Base-by-base conservation (phyloP, 2,329 filamentous ascomycete species). In the Nothopassalora personata region DNA sequence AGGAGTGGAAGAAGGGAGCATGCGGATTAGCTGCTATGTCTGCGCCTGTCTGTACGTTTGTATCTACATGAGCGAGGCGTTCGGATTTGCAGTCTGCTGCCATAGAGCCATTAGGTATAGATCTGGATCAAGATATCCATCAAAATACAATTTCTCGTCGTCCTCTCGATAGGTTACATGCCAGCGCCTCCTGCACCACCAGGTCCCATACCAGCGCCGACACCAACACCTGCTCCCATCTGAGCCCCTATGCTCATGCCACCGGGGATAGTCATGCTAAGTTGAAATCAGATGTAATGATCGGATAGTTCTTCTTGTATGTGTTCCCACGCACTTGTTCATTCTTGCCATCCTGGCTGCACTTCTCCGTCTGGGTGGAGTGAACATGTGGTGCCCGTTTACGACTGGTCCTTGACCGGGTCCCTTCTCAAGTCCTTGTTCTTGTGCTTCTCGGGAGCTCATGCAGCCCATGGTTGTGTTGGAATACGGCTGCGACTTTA, bases 1-100 rank as follows among this genome's bases (percentile, higher is more conserved):
- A 57, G 47, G 36, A 58, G 56, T 54, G 50, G 56, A 50, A 50
- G 51, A 58, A 53, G 51, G 23, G 45, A 57, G 55, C 43, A 55
- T 48, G 49, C 27, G 11, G 27, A 2, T 34, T 36, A 11, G 53
- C n/a, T 30, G 18, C 15, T 9, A 23, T 33, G 34, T 6, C 28
- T 31, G 50, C 27, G 18, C 27, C 23, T 23, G 23, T 3, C 23
- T 23, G 23, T 30, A 19, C 36, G 3, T 23, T 27, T 5, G 27
- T n/a, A 43, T 19, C 15, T 53, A 33, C 34, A 53, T 39, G 28
- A 53, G 52, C 36, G 36, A 46, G 34, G 52, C 19, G 46, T 49
- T 8, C 3, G 28, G 19, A 18, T 9, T 18, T 5, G 45, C n/a
- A 27, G 8, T n/a, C 4, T 30, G 46, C n/a, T 43, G n/a, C 15